Percentiles rank a stretch among this genome's conserved stretches.
phyloP scores from a whole-genome alignment of 768 basidiomycete species.

The Mycena polygramma region DNA sequence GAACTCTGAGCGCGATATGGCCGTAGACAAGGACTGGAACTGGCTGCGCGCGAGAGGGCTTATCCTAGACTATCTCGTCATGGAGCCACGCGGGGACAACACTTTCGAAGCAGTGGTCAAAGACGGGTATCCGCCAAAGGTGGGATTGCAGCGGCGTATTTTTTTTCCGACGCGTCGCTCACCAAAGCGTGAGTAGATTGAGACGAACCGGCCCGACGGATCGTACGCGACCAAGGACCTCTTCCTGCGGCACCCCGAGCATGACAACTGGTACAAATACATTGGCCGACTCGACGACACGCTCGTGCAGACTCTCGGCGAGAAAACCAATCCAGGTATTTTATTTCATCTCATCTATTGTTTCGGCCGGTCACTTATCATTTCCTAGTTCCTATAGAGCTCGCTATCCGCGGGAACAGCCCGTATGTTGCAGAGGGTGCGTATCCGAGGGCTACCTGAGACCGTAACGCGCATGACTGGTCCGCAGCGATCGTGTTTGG shows the following conservation, averaged over 20 bases:
- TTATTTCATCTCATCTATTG: not conserved
- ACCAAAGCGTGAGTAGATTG: conserved; percentile 38
- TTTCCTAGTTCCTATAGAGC: conserved; percentile 60
- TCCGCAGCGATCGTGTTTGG: conserved; percentile 64
- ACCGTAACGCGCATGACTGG: not conserved
- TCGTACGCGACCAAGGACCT: conserved; percentile 71
- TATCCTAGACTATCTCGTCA: conserved; percentile 54
- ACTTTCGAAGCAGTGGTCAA: conserved; percentile 63
- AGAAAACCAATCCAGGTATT: conserved; percentile 65
- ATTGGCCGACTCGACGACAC: conserved; percentile 71
- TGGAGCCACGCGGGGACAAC: conserved; percentile 56
- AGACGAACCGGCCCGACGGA: conserved; percentile 62
- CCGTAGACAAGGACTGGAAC: conserved; percentile 68
- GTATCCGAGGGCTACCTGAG: not conserved
- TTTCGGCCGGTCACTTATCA: not conserved
- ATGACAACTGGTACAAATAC: conserved; percentile 56
- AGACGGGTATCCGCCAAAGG: conserved; percentile 67
- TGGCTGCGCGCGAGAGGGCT: conserved; percentile 54
- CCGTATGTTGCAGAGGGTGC: conserved; percentile 59
- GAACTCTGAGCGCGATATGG: conserved; percentile 63
- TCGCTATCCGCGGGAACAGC: conserved; percentile 61
- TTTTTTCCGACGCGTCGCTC: not conserved
- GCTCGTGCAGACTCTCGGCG: conserved; percentile 59
- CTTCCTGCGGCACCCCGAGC: conserved; percentile 60
- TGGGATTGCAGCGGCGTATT: conserved; percentile 29